phyloP scores from a whole-genome alignment of 2,329 filamentous ascomycete species.

The Immersiporthe knoxdaviesiana region DNA sequence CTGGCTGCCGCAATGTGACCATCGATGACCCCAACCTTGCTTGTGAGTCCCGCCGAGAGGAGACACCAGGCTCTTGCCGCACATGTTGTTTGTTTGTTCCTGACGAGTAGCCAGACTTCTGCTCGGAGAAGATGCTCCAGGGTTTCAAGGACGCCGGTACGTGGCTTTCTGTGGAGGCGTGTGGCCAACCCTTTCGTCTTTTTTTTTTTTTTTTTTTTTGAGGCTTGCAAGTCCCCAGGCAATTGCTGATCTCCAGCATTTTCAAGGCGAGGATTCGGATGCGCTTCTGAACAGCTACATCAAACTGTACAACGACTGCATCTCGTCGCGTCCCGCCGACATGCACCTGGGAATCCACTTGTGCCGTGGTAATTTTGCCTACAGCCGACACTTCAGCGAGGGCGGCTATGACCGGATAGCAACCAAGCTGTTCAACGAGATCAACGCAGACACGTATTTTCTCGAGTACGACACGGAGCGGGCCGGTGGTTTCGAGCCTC shows the following conservation, averaged over 20 bases:
- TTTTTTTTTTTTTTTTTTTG: too few species aligned
- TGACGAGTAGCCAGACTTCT: constrained; percentile 58
- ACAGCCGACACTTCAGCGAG: constrained; percentile 65
- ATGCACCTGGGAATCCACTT: constrained; percentile 75
- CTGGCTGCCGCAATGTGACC: constrained; percentile 56
- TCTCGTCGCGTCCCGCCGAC: constrained; percentile 62
- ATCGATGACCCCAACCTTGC: constrained; percentile 67
- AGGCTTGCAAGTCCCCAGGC: not conserved
- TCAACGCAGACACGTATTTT: constrained; percentile 53
- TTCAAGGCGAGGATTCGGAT: constrained; percentile 57
- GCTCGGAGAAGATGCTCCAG: constrained; percentile 67
- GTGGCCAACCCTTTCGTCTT: not conserved
- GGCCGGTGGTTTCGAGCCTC: constrained; percentile 64
- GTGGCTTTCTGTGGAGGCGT: constrained; percentile 2
- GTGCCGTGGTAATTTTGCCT: constrained; percentile 64
- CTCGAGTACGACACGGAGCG: constrained; percentile 59
- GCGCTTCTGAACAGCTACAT: constrained; percentile 72
- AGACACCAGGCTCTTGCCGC: not conserved
- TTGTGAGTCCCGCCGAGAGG: constrained; percentile 32
- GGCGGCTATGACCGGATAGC: constrained; percentile 67
- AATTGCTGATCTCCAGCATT: not conserved
- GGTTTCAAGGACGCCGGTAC: constrained; percentile 56
- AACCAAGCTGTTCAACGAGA: constrained; percentile 60
- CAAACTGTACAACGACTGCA: constrained; percentile 73
- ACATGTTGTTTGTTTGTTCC: not conserved